Conservation (phyloP, 1,139 yeast genomes). For the Geotrichum klebahnii region DNA sequence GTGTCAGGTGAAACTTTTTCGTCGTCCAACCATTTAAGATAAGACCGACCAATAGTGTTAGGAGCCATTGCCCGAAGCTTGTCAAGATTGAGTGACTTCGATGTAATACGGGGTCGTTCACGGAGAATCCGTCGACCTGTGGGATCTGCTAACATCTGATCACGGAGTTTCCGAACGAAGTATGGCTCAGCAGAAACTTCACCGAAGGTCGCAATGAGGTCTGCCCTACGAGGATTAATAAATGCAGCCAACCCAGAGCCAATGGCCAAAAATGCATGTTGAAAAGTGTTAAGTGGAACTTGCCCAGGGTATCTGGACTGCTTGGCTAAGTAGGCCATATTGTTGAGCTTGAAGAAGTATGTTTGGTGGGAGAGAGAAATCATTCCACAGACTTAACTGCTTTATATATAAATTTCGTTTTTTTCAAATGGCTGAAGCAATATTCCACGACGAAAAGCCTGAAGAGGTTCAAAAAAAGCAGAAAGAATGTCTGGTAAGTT, state of each 20-base stretch:
- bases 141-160: constrained; percentile 68
- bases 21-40: constrained; percentile 72
- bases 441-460: constrained; percentile 10
- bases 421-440: constrained; percentile 8
- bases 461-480: constrained; percentile 10
- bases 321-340: constrained; percentile 7
- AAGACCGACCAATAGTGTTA: constrained; percentile 75
- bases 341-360: neutral
- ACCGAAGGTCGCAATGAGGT: constrained; percentile 87
- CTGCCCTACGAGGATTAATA: constrained; percentile 68
- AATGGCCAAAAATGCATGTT: constrained; percentile 58
- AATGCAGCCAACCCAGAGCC: constrained; percentile 83
- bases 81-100: constrained; percentile 62
- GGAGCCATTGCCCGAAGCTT: constrained; percentile 57
- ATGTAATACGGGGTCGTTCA: constrained; percentile 80
- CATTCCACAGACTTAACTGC: neutral
- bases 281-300: constrained; percentile 65
- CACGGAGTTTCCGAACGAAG: constrained; percentile 59
- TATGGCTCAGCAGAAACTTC: constrained; percentile 81
- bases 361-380: neutral
- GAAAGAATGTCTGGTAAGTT: constrained; percentile 15
- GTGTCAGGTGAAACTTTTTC: constrained; percentile 95
- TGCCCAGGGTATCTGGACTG: constrained; percentile 60
- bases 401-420: neutral
- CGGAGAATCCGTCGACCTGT: constrained; percentile 72